phyloP scores from a whole-genome alignment of 495 filamentous ascomycete genomes.

The Aspergillus incahuasiensis region DNA sequence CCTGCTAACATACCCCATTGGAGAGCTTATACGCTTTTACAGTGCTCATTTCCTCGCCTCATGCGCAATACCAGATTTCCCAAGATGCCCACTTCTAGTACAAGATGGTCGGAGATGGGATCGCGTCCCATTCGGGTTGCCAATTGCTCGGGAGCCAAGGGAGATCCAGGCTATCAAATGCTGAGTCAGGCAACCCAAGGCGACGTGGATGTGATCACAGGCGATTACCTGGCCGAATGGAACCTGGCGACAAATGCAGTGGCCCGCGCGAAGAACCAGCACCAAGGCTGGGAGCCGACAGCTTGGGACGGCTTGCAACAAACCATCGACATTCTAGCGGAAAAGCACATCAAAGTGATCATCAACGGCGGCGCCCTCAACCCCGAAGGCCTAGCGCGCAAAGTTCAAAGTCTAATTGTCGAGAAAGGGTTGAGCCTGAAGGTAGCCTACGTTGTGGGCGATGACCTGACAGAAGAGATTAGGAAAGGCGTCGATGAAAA shows the following conservation, averaged over 20 bases:
- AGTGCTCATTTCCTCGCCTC: no score
- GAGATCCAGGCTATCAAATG: conserved; percentile 43
- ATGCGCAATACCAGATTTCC: no score
- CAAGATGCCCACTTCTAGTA: no score
- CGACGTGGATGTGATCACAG: conserved; percentile 51
- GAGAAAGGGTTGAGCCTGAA: conserved; percentile 25
- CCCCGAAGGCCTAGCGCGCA: conserved; percentile 38
- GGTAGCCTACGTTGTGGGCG: conserved; percentile 47
- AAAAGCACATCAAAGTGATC: conserved; percentile 40
- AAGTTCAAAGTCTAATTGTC: conserved; percentile 31
- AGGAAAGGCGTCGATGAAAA: no score
- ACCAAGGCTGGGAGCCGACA: conserved; percentile 38
- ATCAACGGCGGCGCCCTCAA: conserved; percentile 45
- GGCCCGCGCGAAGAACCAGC: conserved; percentile 29
- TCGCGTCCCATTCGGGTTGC: no score
- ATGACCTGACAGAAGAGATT: conserved; percentile 37
- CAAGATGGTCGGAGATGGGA: no score
- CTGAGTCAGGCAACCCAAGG: conserved; percentile 39
- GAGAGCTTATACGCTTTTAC: no score
- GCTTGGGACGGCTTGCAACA: conserved; percentile 43
- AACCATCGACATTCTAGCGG: conserved; percentile 37
- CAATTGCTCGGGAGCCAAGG: no score
- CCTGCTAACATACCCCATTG: no score
- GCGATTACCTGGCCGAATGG: conserved; percentile 50
- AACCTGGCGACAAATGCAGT: conserved; percentile 44